A percentile compares a stretch with the other conserved stretches of the same genome.
Conservation (phyloP, 257 asterid genomes). For the Coffea eugenioides region DNA sequence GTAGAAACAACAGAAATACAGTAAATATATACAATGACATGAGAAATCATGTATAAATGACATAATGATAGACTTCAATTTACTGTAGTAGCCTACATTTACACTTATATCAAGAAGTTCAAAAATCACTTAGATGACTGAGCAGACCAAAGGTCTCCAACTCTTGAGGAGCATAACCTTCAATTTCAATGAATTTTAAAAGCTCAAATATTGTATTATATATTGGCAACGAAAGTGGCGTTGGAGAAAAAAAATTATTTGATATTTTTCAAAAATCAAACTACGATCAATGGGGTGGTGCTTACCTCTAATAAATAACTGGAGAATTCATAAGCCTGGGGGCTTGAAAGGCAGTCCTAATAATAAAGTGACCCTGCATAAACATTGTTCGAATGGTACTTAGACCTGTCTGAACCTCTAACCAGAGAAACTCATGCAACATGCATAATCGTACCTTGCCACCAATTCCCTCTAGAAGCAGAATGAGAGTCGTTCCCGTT, state of each 20-base stretch:
- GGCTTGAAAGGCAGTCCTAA: background rate
- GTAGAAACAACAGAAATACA: too few species aligned
- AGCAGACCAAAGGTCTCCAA: background rate
- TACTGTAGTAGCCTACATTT: background rate
- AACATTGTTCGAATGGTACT: background rate
- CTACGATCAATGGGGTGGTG: background rate
- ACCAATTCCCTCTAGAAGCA: constrained; percentile 3
- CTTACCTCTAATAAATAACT: constrained; percentile 1
- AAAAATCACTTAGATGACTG: background rate
- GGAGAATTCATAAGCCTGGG: background rate
- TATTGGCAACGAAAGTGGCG: background rate
- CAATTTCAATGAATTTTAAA: background rate
- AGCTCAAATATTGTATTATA: background rate
- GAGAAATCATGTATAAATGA: background rate
- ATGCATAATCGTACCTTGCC: background rate
- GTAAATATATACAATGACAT: background rate
- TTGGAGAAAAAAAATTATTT: background rate
- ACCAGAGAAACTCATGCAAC: background rate
- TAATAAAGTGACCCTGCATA: constrained; percentile 5
- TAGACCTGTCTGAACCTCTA: background rate
- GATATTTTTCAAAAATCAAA: background rate
- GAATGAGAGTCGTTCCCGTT: background rate
- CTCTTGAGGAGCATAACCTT: background rate
- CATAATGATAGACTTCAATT: background rate
- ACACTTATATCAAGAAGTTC: background rate